Evolutionary conservation across 2,329 filamentous ascomycete genomes (phyloP).

Genomic region (Emergomyces orientalis): DNA sequence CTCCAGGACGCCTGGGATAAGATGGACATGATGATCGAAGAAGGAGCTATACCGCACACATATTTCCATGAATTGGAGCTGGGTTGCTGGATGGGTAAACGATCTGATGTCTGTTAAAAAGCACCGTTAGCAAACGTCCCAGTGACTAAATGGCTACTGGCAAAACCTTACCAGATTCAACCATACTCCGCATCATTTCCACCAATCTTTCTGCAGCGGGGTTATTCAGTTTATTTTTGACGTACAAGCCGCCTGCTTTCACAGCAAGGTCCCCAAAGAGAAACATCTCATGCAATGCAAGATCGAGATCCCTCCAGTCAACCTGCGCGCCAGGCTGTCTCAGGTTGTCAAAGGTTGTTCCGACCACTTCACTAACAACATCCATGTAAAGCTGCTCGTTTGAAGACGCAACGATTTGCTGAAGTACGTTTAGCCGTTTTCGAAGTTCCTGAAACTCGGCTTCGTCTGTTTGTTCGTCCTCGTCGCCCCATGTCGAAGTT

Average conservation of each 20-base stretch:
- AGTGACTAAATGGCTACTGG: constrained; percentile 17
- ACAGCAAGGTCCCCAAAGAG: constrained; percentile 91
- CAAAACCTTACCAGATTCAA: constrained; percentile 64
- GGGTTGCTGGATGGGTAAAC: constrained; percentile 81
- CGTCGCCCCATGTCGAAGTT: constrained; percentile 83
- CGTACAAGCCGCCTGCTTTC: constrained; percentile 74
- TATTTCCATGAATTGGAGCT: constrained; percentile 97
- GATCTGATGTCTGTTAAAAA: constrained; percentile 59
- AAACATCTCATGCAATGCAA: constrained; percentile 91
- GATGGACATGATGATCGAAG: constrained; percentile 73
- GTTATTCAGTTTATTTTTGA: constrained; percentile 72
- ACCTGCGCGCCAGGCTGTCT: constrained; percentile 63
- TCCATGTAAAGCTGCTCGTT: constrained; percentile 84
- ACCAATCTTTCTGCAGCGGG: constrained; percentile 72
- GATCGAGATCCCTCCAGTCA: constrained; percentile 90
- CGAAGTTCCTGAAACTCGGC: constrained; percentile 94
- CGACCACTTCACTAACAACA: constrained; percentile 78
- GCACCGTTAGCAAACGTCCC: constrained; percentile 13
- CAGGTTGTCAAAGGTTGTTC: constrained; percentile 72
- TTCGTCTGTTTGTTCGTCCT: constrained; percentile 91
- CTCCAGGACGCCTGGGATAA: constrained; percentile 79
- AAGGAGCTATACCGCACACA: constrained; percentile 89
- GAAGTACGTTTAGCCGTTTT: constrained; percentile 78
- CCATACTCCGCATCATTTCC: constrained; percentile 92
- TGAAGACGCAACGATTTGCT: constrained; percentile 84